Evolutionary conservation across 2,329 filamentous ascomycete genomes (phyloP), one percentile per base, ranked within the genome.

Genomic region (Metarhizium album): DNA sequence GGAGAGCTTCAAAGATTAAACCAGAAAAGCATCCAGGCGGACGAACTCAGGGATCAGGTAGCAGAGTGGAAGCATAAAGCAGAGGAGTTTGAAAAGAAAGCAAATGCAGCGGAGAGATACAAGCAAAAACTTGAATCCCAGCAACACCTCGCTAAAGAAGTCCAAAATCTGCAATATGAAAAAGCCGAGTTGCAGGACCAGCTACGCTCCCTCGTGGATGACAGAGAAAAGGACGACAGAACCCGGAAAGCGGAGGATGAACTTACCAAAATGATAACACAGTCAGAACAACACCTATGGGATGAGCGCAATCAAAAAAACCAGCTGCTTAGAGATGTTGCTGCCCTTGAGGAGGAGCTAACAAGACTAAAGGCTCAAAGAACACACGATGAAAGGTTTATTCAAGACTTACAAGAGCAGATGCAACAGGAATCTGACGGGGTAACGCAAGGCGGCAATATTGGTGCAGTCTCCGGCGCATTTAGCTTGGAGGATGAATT

Each of bases 401-500:
- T 82, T 50, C 70, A 70, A 48, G 78, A 83, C 40, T 71, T 84
- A 18, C 76, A 83, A 59, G 80, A 84, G 58, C 78, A 81, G 59
- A 59, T 80, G 31, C 69, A 73, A 46, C 64, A 70, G 16, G 64
- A 61, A n/a, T 64, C 62, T 23, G 57, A 56, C 18, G 46, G 48
- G 29, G 51, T 52, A 16, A 27, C 58, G 27, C 58, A 61, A 35
- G 58, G 53, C 13, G 58, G 54, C 40, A 49, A 43, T 16, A 33
- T 58, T 22, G 55, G 56, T 6, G 53, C 45, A 27, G 49, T 51
- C 8, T 49, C 59, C 24, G 52, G 55, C 8, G 45, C 57, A 40
- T 68, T 75, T 40, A 79, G 68, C 53, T 73, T 84, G 8, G 80
- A 82, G 62, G 76, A 83, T 53, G 81, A 84, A 62, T 70, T 84